A percentile compares a stretch with the other conserved stretches of the same genome.
phyloP scores from a whole-genome alignment of 805 yeast species.

The Candida germanica region DNA sequence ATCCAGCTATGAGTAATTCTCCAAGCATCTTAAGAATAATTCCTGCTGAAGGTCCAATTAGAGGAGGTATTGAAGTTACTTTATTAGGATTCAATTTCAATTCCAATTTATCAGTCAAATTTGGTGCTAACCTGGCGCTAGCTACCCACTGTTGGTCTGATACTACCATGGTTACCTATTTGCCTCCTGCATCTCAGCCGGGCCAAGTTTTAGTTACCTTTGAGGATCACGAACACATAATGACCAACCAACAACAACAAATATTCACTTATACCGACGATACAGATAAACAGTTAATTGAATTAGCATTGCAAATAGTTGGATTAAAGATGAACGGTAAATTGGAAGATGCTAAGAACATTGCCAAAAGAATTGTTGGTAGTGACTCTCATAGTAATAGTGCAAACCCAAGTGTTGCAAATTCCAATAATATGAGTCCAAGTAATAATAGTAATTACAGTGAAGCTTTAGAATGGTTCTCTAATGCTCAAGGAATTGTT shows the following conservation, averaged over 20 bases:
- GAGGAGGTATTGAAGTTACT: conserved; percentile 96
- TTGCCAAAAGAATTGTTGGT: conserved; percentile 88
- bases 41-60: conserved; percentile 92
- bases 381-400: conserved; percentile 32
- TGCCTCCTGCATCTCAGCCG: conserved; percentile 86
- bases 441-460: conserved; percentile 5
- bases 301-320: conserved; percentile 91
- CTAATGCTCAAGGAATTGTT: conserved; percentile 50
- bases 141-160: conserved; percentile 97
- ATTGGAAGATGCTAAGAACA: conserved; percentile 89
- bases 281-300: conserved; percentile 91
- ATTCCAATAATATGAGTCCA: conserved; percentile 22
- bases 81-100: conserved; percentile 83
- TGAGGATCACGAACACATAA: conserved; percentile 44
- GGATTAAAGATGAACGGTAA: conserved; percentile 96
- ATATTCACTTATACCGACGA: conserved; percentile 92
- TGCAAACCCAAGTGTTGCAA: not conserved
- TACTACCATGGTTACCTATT: conserved; percentile 85
- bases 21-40: conserved; percentile 82
- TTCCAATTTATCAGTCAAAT: conserved; percentile 77
- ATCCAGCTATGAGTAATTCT: conserved; percentile 12
- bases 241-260: conserved; percentile 42
- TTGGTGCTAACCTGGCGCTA: conserved; percentile 75
- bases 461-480: conserved; percentile 41
- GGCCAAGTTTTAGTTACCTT: conserved; percentile 94